Evolutionary conservation across 2,329 filamentous ascomycete genomes (phyloP).

Genomic region (Lachnellula subtilissima): DNA sequence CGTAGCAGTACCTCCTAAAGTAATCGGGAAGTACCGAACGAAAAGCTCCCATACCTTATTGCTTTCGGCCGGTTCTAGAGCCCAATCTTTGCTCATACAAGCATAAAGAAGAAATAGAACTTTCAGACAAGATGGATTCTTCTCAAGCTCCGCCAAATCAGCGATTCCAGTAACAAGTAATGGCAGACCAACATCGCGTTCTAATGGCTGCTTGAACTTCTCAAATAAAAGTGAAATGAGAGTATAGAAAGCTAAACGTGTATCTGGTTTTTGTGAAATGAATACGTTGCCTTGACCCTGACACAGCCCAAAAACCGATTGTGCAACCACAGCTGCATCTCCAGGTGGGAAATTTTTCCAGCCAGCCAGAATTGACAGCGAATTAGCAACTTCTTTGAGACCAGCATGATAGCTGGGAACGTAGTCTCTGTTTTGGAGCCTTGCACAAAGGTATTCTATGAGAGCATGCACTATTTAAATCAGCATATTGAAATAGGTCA

Average conservation of each 20-base stretch:
- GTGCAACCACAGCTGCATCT: conserved; percentile 14
- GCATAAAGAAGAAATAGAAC: conserved; percentile 24
- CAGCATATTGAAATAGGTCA: not conserved
- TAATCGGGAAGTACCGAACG: conserved; percentile 29
- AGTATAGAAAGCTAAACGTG: conserved; percentile 19
- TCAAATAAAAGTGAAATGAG: conserved; percentile 19
- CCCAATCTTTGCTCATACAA: conserved; percentile 20
- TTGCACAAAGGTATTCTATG: conserved; percentile 18
- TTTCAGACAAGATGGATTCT: conserved; percentile 24
- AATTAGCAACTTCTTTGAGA: conserved; percentile 15
- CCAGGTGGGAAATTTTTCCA: conserved; percentile 15
- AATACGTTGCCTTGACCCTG: conserved; percentile 8
- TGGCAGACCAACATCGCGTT: conserved; percentile 12
- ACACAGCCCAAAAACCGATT: conserved; percentile 17
- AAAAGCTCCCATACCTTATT: conserved; percentile 25
- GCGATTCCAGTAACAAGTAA: conserved; percentile 22
- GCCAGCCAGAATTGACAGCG: conserved; percentile 10
- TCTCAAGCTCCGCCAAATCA: conserved; percentile 24
- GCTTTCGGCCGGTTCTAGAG: conserved; percentile 7
- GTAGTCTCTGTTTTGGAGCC: conserved; percentile 6
- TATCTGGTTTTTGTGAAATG: conserved; percentile 15
- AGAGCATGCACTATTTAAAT: conserved; percentile 17
- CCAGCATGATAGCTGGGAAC: conserved; percentile 18
- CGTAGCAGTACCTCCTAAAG: conserved; percentile 12
- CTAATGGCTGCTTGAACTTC: conserved; percentile 12